Base-by-base conservation (phyloP, 164 flowering plant species). In the Chloranthus sessilifolius region DNA sequence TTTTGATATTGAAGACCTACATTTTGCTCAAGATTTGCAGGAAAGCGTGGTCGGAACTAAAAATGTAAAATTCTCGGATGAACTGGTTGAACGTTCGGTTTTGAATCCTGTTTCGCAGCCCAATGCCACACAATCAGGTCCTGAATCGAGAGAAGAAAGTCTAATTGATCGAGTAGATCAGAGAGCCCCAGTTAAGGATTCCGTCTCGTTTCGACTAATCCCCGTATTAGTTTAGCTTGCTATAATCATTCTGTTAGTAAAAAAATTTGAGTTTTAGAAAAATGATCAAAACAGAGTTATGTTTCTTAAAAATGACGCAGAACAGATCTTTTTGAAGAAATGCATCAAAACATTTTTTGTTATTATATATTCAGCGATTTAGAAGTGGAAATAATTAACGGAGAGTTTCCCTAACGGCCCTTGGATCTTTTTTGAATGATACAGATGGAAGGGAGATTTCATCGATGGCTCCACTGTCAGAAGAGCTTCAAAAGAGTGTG, bases 181-280 rank as follows among this genome's bases (percentile, higher is more conserved):
- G 63, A 37, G 21, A 43, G 43, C 42, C 33, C 62, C 76, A 74
- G 80, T 78, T 78, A 70, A 74, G 76, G 43, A 69, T 52, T 52
- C 44, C 37, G 44, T 37, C 15, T 27, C 29, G 9, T 45, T 19
- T n/a, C 21, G 20, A 21, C 41, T n/a, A n/a, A n/a, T n/a, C n/a
- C n/a, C n/a, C n/a, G n/a, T n/a, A n/a, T n/a, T n/a, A n/a, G n/a
- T n/a, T n/a, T n/a, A n/a, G n/a, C n/a, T n/a, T n/a, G n/a, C n/a
- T n/a, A n/a, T n/a, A n/a, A n/a, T n/a, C n/a, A n/a, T n/a, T n/a
- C n/a, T n/a, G n/a, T n/a, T n/a, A n/a, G n/a, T n/a, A n/a, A n/a
- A n/a, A n/a, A n/a, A n/a, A n/a, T n/a, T n/a, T n/a, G n/a, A n/a
- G n/a, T n/a, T n/a, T n/a, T n/a, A n/a, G n/a, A n/a, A n/a, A n/a